Evolutionary conservation across 805 yeast genomes (phyloP).

Genomic region (Ogataea polymorpha): DNA sequence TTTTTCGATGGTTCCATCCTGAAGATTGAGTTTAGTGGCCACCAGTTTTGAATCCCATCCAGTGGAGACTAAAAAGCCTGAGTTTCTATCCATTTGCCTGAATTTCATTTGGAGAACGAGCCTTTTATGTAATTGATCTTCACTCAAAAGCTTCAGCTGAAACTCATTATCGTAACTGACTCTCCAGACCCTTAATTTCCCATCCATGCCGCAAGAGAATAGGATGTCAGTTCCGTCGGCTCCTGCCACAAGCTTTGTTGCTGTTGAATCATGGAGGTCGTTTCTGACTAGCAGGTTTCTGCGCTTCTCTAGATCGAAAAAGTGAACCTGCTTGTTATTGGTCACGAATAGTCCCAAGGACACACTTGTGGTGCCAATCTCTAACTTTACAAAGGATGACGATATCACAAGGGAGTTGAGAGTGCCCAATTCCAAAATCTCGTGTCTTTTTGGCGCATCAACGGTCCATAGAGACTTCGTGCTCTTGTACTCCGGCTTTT

Average conservation of each 20-base stretch:
- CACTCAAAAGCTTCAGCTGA: slow-evolving; percentile 6
- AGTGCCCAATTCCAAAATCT: slow-evolving; percentile 14
- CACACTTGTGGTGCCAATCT: slow-evolving; percentile 1
- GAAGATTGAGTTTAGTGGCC: slow-evolving; percentile 30
- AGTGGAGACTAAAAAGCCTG: slow-evolving; percentile 45
- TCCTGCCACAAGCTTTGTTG: slow-evolving; percentile 21
- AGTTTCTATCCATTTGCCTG: slow-evolving; percentile 6
- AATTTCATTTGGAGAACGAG: slow-evolving; percentile 27
- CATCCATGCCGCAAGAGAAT: slow-evolving; percentile 34
- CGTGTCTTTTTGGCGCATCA: slow-evolving; percentile 14
- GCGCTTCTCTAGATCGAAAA: slow-evolving; percentile 25
- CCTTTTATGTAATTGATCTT: slow-evolving; percentile 30
- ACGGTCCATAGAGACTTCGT: slow-evolving; percentile 30
- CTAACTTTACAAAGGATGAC: slow-evolving; percentile 17
- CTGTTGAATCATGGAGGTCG: slow-evolving; percentile 19
- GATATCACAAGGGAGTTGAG: slow-evolving; percentile 26
- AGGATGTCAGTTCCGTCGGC: slow-evolving; percentile 23
- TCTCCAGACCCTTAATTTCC: slow-evolving; percentile 19
- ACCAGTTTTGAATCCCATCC: slow-evolving; percentile 57
- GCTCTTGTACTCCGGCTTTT: slow-evolving; percentile 10
- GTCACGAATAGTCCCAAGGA: slow-evolving; percentile 27
- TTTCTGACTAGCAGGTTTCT: slow-evolving; percentile 9
- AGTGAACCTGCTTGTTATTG: slow-evolving; percentile 25
- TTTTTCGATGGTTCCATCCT: slow-evolving; percentile 14
- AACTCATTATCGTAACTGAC: slow-evolving; percentile 1